These are phyloP conservation scores for Cairneyella variabilis DNA, from an alignment of 495 filamentous ascomycete species.

Conservation along the genomic window DNA sequence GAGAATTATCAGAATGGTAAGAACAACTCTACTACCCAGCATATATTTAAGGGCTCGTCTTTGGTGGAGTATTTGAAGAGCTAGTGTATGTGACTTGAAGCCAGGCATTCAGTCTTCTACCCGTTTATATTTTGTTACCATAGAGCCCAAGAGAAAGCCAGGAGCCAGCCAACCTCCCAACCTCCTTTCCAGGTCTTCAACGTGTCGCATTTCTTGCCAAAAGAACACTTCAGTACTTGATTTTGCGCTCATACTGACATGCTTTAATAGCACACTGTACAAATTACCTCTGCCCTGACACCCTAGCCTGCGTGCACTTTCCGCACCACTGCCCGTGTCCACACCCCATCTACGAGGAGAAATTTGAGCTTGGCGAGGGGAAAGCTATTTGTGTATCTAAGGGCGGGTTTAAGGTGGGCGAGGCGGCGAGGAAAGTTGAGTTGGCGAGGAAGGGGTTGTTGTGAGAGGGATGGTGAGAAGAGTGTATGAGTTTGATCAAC, in stretches of 20 bases:
- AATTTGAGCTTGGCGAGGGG: constrained; percentile 81
- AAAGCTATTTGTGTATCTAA: constrained; percentile 76
- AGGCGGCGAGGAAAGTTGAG: constrained; percentile 74
- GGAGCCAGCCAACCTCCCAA: not conserved
- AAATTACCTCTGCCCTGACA: constrained; percentile 89
- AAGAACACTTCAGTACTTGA: not conserved
- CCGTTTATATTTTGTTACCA: not conserved
- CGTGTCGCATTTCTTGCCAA: not conserved
- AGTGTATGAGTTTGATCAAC: too few species aligned
- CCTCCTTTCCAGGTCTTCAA: not conserved
- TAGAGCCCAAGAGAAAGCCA: constrained; percentile 1
- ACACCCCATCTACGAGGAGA: constrained; percentile 77
- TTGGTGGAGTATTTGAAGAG: too few species aligned
- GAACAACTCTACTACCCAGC: not conserved
- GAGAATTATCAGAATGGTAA: constrained; percentile 62
- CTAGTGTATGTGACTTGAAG: too few species aligned
- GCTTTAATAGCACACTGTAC: constrained; percentile 61
- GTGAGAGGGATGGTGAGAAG: constrained; percentile 42
- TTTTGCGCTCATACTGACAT: constrained; percentile 10
- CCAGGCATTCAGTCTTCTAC: too few species aligned
- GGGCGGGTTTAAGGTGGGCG: constrained; percentile 73
- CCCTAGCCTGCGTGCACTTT: constrained; percentile 87
- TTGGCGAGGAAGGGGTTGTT: constrained; percentile 79
- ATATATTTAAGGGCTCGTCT: not conserved
- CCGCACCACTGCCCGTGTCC: constrained; percentile 92